phyloP scores from a whole-genome alignment of 2,329 filamentous ascomycete genomes.

The Aspergillus sp. region DNA sequence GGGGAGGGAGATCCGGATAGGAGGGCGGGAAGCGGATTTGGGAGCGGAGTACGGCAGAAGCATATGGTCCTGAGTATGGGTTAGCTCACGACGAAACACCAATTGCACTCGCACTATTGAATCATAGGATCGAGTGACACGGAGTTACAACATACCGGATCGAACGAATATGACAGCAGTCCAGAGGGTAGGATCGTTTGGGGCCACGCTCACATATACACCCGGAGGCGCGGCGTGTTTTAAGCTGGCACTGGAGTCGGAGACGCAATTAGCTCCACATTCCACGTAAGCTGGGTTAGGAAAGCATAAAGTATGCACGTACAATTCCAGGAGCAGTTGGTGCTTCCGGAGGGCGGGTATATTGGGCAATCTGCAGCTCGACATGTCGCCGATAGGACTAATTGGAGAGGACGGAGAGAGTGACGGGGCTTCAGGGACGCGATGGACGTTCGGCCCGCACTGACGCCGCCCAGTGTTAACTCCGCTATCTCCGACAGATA shows the following conservation, averaged over 20 bases:
- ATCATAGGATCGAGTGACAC: no score
- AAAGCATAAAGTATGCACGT: slow-evolving; percentile 34
- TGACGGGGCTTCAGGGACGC: not conserved
- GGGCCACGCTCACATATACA: slow-evolving; percentile 79
- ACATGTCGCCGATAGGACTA: slow-evolving; percentile 11
- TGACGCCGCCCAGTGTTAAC: not conserved
- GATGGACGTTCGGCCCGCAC: not conserved
- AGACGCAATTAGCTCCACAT: slow-evolving; percentile 8
- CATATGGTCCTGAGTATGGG: slow-evolving; percentile 71
- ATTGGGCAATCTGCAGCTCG: slow-evolving; percentile 33
- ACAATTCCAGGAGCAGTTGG: slow-evolving; percentile 81
- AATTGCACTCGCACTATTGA: no score
- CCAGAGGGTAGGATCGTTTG: slow-evolving; percentile 79
- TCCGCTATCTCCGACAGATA: not conserved
- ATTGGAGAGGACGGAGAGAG: not conserved
- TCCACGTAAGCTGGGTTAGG: not conserved
- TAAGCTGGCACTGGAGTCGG: slow-evolving; percentile 65
- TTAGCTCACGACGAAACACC: slow-evolving; percentile 1
- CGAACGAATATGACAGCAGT: slow-evolving; percentile 88
- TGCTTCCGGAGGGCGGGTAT: slow-evolving; percentile 63
- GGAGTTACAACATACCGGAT: slow-evolving; percentile 58
- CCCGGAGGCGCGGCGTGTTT: slow-evolving; percentile 81
- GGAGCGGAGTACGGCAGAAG: slow-evolving; percentile 82
- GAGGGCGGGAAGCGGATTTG: slow-evolving; percentile 80
- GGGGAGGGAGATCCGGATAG: slow-evolving; percentile 76